Base-by-base conservation (phyloP, 805 yeast species). In the Pichia insulana region DNA sequence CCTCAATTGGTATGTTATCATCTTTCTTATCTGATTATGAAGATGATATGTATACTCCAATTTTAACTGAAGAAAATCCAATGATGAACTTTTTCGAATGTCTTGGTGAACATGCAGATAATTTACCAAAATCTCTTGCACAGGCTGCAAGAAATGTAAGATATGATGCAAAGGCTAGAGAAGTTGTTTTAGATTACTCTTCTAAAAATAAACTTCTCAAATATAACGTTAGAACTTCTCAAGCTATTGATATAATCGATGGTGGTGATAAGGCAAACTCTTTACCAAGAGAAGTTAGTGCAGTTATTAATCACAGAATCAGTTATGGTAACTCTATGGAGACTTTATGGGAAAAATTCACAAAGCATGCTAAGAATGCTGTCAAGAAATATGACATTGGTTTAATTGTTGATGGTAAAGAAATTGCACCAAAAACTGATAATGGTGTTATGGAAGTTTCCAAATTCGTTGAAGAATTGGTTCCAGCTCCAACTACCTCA, bases 211-310 rank as follows among this genome's bases (percentile, higher is more conserved):
- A 44, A 12, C 36, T 42, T 27, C 44, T 50, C 30, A 60, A 66
- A 44, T 74, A 70, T 47, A 56, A 72, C 39, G 61, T 80, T 19
- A 65, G 70, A 41, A 82, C 90, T 0, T 71, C 85, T 4, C 85
- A 78, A 59, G 83, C 90, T 0, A 68, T 73, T 36, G 87, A 81
- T 53, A 69, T 80, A 19, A 67, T 85, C 45, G 55, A 62, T 11
- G 92, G 92, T 25, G 95, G 94, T 35, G 71, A 78, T 44, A 84
- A 84, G 61, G 69, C 80, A 20, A 84, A 84, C 54, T 88, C 92
- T 1, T 63, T 84, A 37, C 94, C 95, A 2, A 90, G 83, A 55
- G 59, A 67, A 20, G 74, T 74, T 3, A 58, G 62, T 26, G 65
- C 78, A 34, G 55, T 69, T 30, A 67, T 80, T 35, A 83, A 85